A percentile compares a stretch with the other conserved stretches of the same genome.
Conservation (phyloP, 768 basidiomycete species). For the Floccularia luteovirens region DNA sequence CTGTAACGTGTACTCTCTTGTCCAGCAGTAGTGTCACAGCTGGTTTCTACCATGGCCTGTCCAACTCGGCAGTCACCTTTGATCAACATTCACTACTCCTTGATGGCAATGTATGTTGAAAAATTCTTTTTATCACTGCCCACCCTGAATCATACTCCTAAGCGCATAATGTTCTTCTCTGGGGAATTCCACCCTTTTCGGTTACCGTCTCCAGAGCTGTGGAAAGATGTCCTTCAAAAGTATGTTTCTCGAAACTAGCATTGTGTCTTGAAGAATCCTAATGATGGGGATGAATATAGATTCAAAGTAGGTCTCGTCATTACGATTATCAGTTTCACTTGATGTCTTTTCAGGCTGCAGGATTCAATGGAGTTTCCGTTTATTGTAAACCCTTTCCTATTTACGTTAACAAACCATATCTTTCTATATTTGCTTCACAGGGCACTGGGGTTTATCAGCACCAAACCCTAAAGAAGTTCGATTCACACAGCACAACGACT, state of each 20-base stretch:
- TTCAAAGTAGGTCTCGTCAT: constrained; percentile 10
- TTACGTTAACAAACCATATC: constrained; percentile 15
- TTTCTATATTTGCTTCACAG: constrained; percentile 15
- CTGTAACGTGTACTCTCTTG: too few relatives aligned
- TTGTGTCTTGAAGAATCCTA: neutral
- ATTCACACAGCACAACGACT: constrained; percentile 50
- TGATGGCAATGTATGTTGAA: constrained; percentile 20
- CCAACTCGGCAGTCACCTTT: constrained; percentile 21
- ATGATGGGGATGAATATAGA: constrained; percentile 4
- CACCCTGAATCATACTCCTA: neutral
- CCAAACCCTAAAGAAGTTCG: constrained; percentile 51
- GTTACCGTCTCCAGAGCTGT: constrained; percentile 55
- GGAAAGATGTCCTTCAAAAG: constrained; percentile 63
- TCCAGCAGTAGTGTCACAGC: too few relatives aligned
- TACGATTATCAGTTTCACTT: neutral
- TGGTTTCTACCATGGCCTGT: constrained; percentile 17
- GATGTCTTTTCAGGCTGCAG: constrained; percentile 35
- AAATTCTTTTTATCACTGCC: neutral
- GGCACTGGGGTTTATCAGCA: constrained; percentile 60
- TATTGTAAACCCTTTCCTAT: constrained; percentile 41
- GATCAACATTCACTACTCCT: constrained; percentile 27
- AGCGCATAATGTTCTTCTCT: constrained; percentile 47
- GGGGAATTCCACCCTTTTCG: constrained; percentile 71
- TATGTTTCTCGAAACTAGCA: constrained; percentile 4
- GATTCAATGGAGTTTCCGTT: constrained; percentile 57